phyloP scores from a whole-genome alignment of 495 filamentous ascomycete genomes.

The Penicillium cataractarum region DNA sequence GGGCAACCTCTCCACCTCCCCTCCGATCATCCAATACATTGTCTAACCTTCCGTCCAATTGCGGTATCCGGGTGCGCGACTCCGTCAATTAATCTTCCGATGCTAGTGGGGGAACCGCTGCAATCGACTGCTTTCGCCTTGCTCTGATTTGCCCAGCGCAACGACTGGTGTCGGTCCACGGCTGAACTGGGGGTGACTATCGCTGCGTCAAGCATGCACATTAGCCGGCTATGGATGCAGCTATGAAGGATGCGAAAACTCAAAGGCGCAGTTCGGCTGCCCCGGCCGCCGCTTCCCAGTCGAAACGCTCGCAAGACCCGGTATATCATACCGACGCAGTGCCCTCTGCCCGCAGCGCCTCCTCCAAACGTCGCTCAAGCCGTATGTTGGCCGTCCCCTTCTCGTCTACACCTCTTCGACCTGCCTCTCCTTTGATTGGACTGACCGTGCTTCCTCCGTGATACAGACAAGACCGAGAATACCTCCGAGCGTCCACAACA shows the following conservation, averaged over 20 bases:
- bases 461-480: conserved; percentile 16
- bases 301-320: conserved; percentile 26
- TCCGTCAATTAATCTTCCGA: conserved; percentile 25
- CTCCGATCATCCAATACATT: conserved; percentile 24
- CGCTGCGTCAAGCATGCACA: conserved; percentile 39
- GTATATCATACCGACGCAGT: conserved; percentile 35
- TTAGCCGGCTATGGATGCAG: conserved; percentile 25
- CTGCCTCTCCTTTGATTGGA: neutral
- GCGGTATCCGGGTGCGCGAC: neutral
- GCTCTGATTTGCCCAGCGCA: conserved; percentile 25
- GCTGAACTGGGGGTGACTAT: conserved; percentile 29
- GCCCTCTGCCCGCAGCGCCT: conserved; percentile 22
- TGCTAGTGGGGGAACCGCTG: conserved; percentile 22
- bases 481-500: conserved; percentile 36
- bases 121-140: conserved; percentile 10
- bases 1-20: conserved; percentile 8
- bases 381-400: conserved; percentile 26
- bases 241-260: conserved; percentile 36
- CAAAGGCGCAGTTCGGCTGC: conserved; percentile 35
- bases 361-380: conserved; percentile 26
- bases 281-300: conserved; percentile 18
- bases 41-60: conserved; percentile 23
- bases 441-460: neutral
- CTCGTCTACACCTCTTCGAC: neutral
- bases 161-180: conserved; percentile 20